A percentile compares a stretch with the other conserved stretches of the same genome.
Evolutionary conservation across 2,329 filamentous ascomycete genomes (phyloP).

Genomic region (Simplicillium sp.): DNA sequence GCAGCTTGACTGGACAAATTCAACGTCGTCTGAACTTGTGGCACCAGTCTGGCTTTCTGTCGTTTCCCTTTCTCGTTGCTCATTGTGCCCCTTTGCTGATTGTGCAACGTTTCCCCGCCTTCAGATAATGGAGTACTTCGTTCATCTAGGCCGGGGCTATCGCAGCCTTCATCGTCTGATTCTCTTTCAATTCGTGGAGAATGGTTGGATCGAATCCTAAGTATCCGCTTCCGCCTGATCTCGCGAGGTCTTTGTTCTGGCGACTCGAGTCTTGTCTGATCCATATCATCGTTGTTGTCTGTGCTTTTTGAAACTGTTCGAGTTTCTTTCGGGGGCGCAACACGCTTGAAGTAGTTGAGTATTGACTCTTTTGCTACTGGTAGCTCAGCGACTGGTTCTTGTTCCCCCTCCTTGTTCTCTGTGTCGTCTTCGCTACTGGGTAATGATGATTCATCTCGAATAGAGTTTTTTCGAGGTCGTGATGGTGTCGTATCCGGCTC

Average conservation of each 20-base stretch:
- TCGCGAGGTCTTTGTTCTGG: too few species aligned
- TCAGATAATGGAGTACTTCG: background rate
- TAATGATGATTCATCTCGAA: too few species aligned
- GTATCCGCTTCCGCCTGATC: constrained; percentile 12
- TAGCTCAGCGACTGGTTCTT: background rate
- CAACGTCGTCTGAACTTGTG: constrained; percentile 30
- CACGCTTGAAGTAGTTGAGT: constrained; percentile 30
- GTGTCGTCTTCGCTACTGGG: background rate
- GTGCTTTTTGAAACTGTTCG: too few species aligned
- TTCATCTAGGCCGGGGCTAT: background rate
- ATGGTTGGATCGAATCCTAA: constrained; percentile 16
- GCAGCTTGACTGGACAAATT: constrained; percentile 30
- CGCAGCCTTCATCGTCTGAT: background rate
- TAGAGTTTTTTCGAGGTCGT: background rate
- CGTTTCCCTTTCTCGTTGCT: constrained; percentile 7
- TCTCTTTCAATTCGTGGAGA: constrained; percentile 4
- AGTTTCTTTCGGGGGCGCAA: constrained; percentile 2
- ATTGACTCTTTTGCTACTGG: constrained; percentile 22
- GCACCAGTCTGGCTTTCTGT: constrained; percentile 3
- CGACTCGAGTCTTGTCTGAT: too few species aligned
- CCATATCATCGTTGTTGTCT: too few species aligned
- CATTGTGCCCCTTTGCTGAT: constrained; percentile 6
- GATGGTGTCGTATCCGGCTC: background rate
- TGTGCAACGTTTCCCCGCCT: background rate
- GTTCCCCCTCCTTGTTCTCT: constrained; percentile 1